Base-by-base conservation (phyloP, 768 basidiomycete genomes). In the Mycena albidolilacea region DNA sequence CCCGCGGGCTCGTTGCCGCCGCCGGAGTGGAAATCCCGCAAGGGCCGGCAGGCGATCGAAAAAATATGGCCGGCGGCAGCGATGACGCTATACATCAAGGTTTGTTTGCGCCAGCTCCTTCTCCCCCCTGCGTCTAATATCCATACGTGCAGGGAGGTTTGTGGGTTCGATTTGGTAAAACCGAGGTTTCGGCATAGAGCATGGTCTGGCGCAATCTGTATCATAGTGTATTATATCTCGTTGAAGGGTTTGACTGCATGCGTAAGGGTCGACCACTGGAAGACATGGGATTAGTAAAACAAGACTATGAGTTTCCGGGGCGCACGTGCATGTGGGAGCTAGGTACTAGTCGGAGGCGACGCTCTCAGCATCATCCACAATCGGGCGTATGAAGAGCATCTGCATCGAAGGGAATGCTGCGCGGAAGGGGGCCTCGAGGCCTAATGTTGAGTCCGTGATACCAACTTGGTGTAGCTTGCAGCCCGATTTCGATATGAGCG, bases 71-170 rank as follows among this genome's bases (percentile, higher is more conserved):
- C 92, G 17, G 86, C 86, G 7, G 88, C 88, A 55, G 89, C 91
- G 4, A 76, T 94, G 80, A 93, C 92, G 0, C 77, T 93, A 17
- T 93, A 87, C 74, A 83, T 90, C 66, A 93, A 93, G 85, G 93
- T 91, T 43, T 57, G 87, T 78, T 14, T n/a, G 38, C 61, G 75
- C 5, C 1, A 21, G 1, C 50, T 19, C 44, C n/a, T 74, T 63
- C 30, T 72, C 63, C 70, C 37, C 21, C 41, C 58, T 38, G 19
- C 77, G 67, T 12, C 60, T 69, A 14, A 59, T 67, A 44, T 41
- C 30, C 30, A 30, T 30, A 48, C 30, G 35, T 69, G 0, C 66
- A 90, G 90, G 88, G 90, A 61, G 90, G 90, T 9, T 76, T 91
- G 64, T 91, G 91, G 91, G 84, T 91, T n/a, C 84, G 84, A 61